phyloP scores from a whole-genome alignment of 495 filamentous ascomycete genomes.

The Aspergillus sparsus region DNA sequence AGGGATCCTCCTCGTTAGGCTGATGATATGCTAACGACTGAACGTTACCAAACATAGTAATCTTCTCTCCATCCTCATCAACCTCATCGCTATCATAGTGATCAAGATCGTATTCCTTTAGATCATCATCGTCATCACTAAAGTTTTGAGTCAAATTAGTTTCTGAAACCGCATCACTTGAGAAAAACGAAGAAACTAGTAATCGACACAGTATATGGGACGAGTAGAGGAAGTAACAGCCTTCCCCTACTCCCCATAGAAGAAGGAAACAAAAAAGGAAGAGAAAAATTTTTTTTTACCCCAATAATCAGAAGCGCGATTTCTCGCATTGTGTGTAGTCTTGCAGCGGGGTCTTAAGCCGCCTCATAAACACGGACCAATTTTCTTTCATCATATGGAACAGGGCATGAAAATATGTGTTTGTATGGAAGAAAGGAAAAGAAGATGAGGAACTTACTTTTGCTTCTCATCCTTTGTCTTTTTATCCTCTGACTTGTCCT shows the following conservation, averaged over 20 bases:
- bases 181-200: too few relatives aligned
- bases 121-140: slow-evolving; percentile 62
- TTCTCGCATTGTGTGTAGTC: slow-evolving; percentile 78
- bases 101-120: slow-evolving; percentile 94
- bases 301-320: slow-evolving; percentile 76
- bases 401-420: slow-evolving; percentile 11
- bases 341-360: slow-evolving; percentile 93
- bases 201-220: too few relatives aligned
- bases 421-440: too few relatives aligned
- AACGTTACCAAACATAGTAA: slow-evolving; percentile 94
- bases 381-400: slow-evolving; percentile 78
- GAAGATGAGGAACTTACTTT: slow-evolving; percentile 9
- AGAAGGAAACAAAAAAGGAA: slow-evolving; percentile 20
- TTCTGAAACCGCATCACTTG: background rate
- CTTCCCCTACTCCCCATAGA: background rate
- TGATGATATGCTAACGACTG: slow-evolving; percentile 91
- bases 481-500: slow-evolving; percentile 27
- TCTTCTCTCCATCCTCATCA: slow-evolving; percentile 63
- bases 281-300: slow-evolving; percentile 18
- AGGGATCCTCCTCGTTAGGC: slow-evolving; percentile 90
- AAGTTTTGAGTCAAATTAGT: slow-evolving; percentile 30
- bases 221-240: background rate
- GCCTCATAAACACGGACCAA: slow-evolving; percentile 99
- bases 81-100: slow-evolving; percentile 86
- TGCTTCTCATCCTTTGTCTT: slow-evolving; percentile 24